Percentiles rank a stretch among this genome's conserved stretches.
Evolutionary conservation across 495 filamentous ascomycete species (phyloP).

Genomic region (Aspergillus heteromorphus): DNA sequence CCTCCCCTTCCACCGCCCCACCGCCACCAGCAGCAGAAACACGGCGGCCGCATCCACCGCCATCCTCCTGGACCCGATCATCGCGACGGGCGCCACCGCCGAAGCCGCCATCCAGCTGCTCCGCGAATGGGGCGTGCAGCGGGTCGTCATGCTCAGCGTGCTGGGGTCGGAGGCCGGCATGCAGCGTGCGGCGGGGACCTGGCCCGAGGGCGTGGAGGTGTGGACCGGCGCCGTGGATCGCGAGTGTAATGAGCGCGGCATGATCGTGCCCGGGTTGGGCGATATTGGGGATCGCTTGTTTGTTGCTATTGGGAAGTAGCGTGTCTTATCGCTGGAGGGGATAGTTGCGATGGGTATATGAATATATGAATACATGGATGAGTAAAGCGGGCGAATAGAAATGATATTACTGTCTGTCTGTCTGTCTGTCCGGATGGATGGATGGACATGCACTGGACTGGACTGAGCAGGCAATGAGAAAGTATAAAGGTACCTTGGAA

Average conservation of each 20-base stretch:
- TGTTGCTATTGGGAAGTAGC: conserved; percentile 84
- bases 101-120: conserved; percentile 86
- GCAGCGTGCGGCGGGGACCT: conserved; percentile 61
- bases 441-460: no score
- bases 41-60: conserved; percentile 55
- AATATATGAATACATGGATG: background rate
- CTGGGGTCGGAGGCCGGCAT: conserved; percentile 66
- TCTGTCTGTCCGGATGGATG: no score
- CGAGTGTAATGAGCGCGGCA: conserved; percentile 66
- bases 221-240: conserved; percentile 79
- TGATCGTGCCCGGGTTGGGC: conserved; percentile 87
- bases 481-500: no score
- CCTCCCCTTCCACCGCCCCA: conserved; percentile 65
- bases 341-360: background rate
- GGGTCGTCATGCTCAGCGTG: conserved; percentile 72
- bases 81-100: conserved; percentile 87
- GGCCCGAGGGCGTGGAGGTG: conserved; percentile 69
- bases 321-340: background rate
- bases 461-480: no score
- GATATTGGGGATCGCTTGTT: conserved; percentile 93
- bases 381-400: no score
- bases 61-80: conserved; percentile 84
- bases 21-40: conserved; percentile 25
- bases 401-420: no score
- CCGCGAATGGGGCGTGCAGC: conserved; percentile 81